These are phyloP conservation scores for Fraxinus velutina DNA, from an alignment of 305 asterid genomes.

Conservation along the genomic window DNA sequence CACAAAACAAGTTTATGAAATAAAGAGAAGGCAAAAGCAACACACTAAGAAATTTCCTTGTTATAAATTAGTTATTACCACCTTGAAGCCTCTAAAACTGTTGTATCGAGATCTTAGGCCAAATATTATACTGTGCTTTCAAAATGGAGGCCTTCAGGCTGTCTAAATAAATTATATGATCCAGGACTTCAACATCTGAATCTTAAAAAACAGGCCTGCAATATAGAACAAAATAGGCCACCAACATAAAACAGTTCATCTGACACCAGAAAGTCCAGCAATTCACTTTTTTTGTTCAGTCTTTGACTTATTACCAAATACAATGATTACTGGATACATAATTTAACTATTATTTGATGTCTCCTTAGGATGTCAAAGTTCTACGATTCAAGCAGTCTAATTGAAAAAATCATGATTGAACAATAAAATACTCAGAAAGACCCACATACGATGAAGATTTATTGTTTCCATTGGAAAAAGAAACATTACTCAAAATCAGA, in stretches of 20 bases:
- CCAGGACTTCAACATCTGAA: constrained; percentile 1
- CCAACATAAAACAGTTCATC: background rate
- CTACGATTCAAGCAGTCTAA: background rate
- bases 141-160: constrained; percentile 4
- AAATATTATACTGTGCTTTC: constrained; percentile 8
- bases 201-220: constrained; percentile 27
- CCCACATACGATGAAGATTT: background rate
- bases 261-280: background rate
- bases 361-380: background rate
- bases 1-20: background rate
- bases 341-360: background rate
- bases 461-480: background rate
- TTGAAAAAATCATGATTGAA: background rate
- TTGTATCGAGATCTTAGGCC: background rate
- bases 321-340: background rate
- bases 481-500: background rate
- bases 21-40: background rate
- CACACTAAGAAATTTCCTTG: background rate
- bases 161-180: constrained; percentile 15
- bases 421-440: background rate
- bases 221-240: constrained; percentile 7
- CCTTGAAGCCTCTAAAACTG: background rate
- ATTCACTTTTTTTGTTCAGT: background rate
- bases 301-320: background rate
- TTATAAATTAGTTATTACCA: constrained; percentile 14